These are phyloP conservation scores for Orychophragmus violaceus DNA, from an alignment of 345 rosid species.

Conservation along the genomic window DNA sequence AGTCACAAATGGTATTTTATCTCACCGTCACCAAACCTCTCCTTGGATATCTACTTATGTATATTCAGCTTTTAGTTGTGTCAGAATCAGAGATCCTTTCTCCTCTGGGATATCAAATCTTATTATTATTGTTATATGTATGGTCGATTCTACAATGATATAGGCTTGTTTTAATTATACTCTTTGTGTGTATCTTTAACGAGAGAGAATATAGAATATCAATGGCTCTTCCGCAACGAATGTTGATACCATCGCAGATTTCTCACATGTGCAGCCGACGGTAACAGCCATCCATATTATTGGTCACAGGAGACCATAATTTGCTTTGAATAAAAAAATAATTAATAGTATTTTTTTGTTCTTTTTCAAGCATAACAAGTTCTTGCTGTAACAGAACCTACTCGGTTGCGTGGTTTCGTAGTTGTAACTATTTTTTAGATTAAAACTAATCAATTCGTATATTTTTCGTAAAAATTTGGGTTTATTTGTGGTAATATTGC, in stretches of 20 bases:
- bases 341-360: background rate
- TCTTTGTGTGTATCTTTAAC: too few species aligned
- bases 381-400: background rate
- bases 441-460: background rate
- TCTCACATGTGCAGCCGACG: too few species aligned
- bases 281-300: too few species aligned
- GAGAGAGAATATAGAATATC: too few species aligned
- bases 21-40: background rate
- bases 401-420: background rate
- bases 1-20: background rate
- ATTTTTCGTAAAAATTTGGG: conserved; percentile 3
- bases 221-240: too few species aligned
- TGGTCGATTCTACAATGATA: background rate
- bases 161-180: too few species aligned
- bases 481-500: conserved; percentile 3
- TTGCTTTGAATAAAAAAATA: too few species aligned
- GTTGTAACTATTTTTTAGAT: background rate
- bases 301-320: too few species aligned
- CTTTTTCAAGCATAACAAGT: background rate
- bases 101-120: background rate
- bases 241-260: too few species aligned
- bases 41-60: background rate
- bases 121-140: background rate
- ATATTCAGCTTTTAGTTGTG: conserved; percentile 20
- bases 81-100: background rate